Percentiles rank a stretch among this genome's conserved stretches.
phyloP scores from a whole-genome alignment of 1,284 basidiomycete species.

The Dichomitus squalens region DNA sequence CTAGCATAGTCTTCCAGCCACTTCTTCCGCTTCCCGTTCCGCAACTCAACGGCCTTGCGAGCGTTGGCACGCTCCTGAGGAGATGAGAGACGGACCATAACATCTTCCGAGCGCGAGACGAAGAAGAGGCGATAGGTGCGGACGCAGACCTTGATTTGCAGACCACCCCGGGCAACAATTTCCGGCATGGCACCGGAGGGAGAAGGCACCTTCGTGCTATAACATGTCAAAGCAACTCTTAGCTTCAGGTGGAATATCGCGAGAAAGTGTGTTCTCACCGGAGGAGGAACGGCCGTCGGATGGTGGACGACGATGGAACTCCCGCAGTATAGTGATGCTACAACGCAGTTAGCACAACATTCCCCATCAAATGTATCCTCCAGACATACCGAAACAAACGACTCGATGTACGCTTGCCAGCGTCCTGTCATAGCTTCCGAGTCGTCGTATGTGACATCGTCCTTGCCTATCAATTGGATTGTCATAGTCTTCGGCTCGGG shows the following conservation, averaged over 20 bases:
- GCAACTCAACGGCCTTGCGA: conserved; percentile 22
- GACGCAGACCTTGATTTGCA: conserved; percentile 85
- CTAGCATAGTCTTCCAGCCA: conserved; percentile 36
- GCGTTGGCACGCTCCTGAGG: conserved; percentile 37
- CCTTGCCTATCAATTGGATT: conserved; percentile 87
- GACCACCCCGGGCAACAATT: conserved; percentile 49
- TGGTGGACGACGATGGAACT: conserved; percentile 46
- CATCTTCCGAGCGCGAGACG: conserved; percentile 73
- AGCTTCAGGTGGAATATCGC: background rate
- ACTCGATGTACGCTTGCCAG: conserved; percentile 91
- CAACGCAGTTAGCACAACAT: background rate
- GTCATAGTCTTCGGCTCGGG: conserved; percentile 73
- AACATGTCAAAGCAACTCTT: background rate
- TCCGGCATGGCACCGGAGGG: conserved; percentile 20
- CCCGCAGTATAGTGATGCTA: conserved; percentile 58
- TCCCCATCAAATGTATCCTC: background rate
- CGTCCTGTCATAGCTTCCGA: conserved; percentile 80
- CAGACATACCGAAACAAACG: conserved; percentile 74
- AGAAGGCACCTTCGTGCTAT: conserved; percentile 20
- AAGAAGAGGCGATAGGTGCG: conserved; percentile 88
- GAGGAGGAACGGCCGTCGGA: conserved; percentile 74
- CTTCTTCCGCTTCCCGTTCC: conserved; percentile 26
- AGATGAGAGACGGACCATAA: conserved; percentile 47
- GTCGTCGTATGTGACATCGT: conserved; percentile 88
- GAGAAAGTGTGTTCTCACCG: conserved; percentile 51